Evolutionary conservation across 441 rosid species (phyloP).

Genomic region (Syzygium malaccense): DNA sequence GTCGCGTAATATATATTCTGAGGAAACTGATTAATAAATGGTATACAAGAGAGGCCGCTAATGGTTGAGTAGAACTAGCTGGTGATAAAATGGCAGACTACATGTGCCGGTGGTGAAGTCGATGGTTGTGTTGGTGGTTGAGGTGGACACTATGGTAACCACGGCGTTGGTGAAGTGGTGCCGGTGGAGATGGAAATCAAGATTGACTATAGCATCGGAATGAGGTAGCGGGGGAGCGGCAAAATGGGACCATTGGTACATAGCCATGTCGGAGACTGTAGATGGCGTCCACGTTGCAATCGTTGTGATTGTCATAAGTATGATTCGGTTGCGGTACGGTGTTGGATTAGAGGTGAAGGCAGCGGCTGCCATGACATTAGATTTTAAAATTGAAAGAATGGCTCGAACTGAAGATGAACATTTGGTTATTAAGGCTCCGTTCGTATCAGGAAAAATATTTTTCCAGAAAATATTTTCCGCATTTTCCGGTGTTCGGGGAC

Average conservation of each 20-base stretch:
- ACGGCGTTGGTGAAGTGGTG: neutral
- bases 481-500: too few species aligned
- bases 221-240: neutral
- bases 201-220: neutral
- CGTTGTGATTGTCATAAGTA: neutral
- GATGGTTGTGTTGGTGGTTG: neutral
- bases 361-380: neutral
- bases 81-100: neutral
- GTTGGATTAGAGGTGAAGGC: neutral
- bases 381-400: neutral
- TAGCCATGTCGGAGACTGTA: neutral
- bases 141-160: neutral
- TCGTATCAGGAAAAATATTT: too few species aligned
- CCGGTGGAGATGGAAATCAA: neutral
- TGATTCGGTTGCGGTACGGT: neutral
- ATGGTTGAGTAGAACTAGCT: neutral
- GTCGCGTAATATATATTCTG: neutral
- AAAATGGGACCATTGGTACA: neutral
- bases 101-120: neutral
- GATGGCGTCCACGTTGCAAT: neutral
- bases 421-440: too few species aligned
- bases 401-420: neutral
- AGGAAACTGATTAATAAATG: neutral
- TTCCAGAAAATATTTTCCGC: too few species aligned
- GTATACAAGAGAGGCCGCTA: neutral